phyloP scores from a whole-genome alignment of 192 early-diverging fungal genomes.

The Rhizoclosmatium globosum region DNA sequence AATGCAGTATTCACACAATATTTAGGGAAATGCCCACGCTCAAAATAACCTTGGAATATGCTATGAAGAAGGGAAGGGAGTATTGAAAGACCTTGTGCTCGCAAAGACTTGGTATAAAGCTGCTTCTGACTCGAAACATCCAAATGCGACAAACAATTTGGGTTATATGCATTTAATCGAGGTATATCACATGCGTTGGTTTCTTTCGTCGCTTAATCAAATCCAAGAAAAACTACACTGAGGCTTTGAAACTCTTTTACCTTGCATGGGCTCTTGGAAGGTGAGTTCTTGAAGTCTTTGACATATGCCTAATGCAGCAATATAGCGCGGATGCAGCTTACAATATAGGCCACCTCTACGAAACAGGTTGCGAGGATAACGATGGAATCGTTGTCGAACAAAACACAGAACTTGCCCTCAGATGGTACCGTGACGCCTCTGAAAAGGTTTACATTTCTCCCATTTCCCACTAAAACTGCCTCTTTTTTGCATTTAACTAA shows the following conservation, averaged over 20 bases:
- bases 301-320: not conserved
- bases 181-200: conserved; percentile 26
- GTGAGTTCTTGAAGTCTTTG: conserved; percentile 17
- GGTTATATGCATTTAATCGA: conserved; percentile 57
- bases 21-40: conserved; percentile 51
- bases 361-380: conserved; percentile 53
- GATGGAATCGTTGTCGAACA: conserved; percentile 44
- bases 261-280: conserved; percentile 55
- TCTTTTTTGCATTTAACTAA: not conserved
- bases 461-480: not conserved
- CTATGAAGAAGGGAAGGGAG: conserved; percentile 64
- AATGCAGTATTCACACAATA: not conserved
- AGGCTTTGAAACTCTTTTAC: conserved; percentile 55
- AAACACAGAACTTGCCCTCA: conserved; percentile 53
- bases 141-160: conserved; percentile 55
- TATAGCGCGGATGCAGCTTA: conserved; percentile 56
- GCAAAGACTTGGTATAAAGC: conserved; percentile 59
- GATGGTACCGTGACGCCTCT: conserved; percentile 55
- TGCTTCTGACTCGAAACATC: conserved; percentile 53
- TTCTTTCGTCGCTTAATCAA: not conserved
- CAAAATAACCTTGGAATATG: conserved; percentile 64
- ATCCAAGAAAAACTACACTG: conserved; percentile 35
- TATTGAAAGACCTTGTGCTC: conserved; percentile 52
- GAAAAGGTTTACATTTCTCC: conserved; percentile 43
- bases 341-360: conserved; percentile 60